Evolutionary conservation across 176 grass and related monocot species (phyloP).

Genomic region (Oropetium thomaeum): DNA sequence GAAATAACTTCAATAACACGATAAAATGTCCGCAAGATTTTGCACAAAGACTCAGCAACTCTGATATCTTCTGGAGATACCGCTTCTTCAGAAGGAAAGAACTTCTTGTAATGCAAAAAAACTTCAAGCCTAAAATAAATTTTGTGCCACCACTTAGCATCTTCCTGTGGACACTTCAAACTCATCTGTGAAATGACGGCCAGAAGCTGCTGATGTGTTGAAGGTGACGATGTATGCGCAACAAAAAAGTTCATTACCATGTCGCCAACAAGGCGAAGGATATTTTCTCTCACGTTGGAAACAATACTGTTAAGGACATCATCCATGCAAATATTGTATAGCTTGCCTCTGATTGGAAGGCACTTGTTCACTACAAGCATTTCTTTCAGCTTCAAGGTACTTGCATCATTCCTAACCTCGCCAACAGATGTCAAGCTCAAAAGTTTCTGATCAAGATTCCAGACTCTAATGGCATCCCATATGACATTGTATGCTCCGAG

Average conservation of each 20-base stretch:
- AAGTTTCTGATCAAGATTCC: slow-evolving; percentile 52
- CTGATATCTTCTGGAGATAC: slow-evolving; percentile 29
- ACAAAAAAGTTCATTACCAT: slow-evolving; percentile 40
- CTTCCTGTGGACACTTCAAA: slow-evolving; percentile 50
- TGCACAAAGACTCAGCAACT: slow-evolving; percentile 43
- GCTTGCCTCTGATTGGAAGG: slow-evolving; percentile 43
- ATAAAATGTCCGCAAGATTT: slow-evolving; percentile 51
- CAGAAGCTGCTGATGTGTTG: slow-evolving; percentile 34
- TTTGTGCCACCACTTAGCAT: slow-evolving; percentile 57
- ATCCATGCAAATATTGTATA: slow-evolving; percentile 47
- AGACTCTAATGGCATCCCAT: slow-evolving; percentile 50
- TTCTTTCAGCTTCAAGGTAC: slow-evolving; percentile 34
- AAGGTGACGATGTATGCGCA: slow-evolving; percentile 28
- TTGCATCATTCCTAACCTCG: slow-evolving; percentile 42
- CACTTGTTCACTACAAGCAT: slow-evolving; percentile 39
- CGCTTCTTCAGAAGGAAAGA: slow-evolving; percentile 46
- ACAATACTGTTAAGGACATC: slow-evolving; percentile 47
- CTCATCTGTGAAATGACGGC: slow-evolving; percentile 49
- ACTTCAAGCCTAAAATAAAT: slow-evolving; percentile 53
- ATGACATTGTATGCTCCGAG: slow-evolving; percentile 46
- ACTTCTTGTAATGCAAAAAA: slow-evolving; percentile 49
- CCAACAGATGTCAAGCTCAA: slow-evolving; percentile 49
- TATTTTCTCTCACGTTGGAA: slow-evolving; percentile 37
- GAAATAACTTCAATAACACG: slow-evolving; percentile 47
- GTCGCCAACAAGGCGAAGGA: slow-evolving; percentile 44